Base-by-base conservation (phyloP, 2,329 filamentous ascomycete genomes). In the Epichloe gansuensis region DNA sequence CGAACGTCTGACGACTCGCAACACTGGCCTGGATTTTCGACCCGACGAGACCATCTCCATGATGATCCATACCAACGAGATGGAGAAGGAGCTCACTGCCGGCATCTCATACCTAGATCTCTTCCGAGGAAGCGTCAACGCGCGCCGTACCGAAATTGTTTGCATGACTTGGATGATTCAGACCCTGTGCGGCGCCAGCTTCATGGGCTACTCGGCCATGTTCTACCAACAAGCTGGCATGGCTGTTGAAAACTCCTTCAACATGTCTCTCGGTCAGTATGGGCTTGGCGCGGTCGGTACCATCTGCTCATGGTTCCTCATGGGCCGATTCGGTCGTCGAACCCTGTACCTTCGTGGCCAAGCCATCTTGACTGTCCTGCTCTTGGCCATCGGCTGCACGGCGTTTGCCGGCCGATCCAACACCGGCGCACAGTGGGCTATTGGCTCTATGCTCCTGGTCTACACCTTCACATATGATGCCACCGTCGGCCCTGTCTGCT, bases 401-500 rank as follows among this genome's bases (percentile, higher is more conserved):
- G 85, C 86, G 0, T 69, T 74, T 9, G 70, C 73, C 31, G 63
- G 68, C 1, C 71, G 70, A 52, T 67, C 74, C 35, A 67, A 74
- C 35, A 71, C 69, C 0, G 64, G 72, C 6, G 75, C 72, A 1
- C 72, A 75, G 12, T 75, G 70, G 67, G 71, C 69, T 0, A 73
- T 74, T 1, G 77, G 75, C 2, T 67, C 70, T 2, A 63, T 80
- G 52, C 65, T 69, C 2, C 57, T 69, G 23, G 62, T 72, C 55
- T 75, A 73, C 62, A 72, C 70, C 21, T 69, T 74, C 34, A 66
- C 71, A 48, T 71, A 70, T 51, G 63, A 71, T 54, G 61, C 60
- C 41, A 70, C 68, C 5, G 65, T 71, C 28, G 69, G 69, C 0
- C 69, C 56, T 39, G 88, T 95, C 28, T 90, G 86, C 69, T 95